phyloP scores from a whole-genome alignment of 805 yeast genomes.

The Wickerhamiella kazuoi region DNA sequence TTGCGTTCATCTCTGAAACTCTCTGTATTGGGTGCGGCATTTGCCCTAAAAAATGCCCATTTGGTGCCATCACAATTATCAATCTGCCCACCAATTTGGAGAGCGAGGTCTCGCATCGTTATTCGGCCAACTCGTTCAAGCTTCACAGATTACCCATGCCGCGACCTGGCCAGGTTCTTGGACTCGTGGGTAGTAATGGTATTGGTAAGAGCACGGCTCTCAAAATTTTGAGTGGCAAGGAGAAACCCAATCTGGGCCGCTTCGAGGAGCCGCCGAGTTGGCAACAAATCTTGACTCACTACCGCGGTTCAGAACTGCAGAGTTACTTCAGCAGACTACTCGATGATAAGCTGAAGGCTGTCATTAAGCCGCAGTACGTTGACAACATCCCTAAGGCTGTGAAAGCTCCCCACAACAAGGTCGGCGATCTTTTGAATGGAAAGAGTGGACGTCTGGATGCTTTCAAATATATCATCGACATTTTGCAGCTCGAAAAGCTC shows the following conservation, averaged over 20 bases:
- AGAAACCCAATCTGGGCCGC: slow-evolving; percentile 88
- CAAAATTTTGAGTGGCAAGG: slow-evolving; percentile 92
- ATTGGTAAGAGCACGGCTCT: slow-evolving; percentile 96
- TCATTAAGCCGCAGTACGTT: slow-evolving; percentile 96
- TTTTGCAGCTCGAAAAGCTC: slow-evolving; percentile 59
- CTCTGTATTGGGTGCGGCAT: slow-evolving; percentile 99
- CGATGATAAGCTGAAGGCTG: slow-evolving; percentile 90
- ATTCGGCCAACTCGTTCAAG: slow-evolving; percentile 94
- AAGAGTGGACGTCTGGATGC: slow-evolving; percentile 56
- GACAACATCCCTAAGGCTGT: slow-evolving; percentile 95
- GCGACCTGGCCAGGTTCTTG: slow-evolving; percentile 96
- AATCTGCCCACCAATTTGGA: slow-evolving; percentile 93
- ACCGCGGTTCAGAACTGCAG: slow-evolving; percentile 95
- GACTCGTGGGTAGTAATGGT: slow-evolving; percentile 97
- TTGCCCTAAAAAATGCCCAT: slow-evolving; percentile 96
- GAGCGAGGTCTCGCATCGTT: slow-evolving; percentile 84
- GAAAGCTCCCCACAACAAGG: slow-evolving; percentile 68
- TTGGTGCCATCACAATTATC: slow-evolving; percentile 90
- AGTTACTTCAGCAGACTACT: slow-evolving; percentile 86
- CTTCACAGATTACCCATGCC: slow-evolving; percentile 95
- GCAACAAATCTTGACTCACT: slow-evolving; percentile 78
- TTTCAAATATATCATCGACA: slow-evolving; percentile 45
- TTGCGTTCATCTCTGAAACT: slow-evolving; percentile 85
- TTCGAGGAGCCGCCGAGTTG: slow-evolving; percentile 95
- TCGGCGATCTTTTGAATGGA: slow-evolving; percentile 63